Base-by-base conservation (phyloP, 2,329 filamentous ascomycete genomes). In the Botrytis deweyae region DNA sequence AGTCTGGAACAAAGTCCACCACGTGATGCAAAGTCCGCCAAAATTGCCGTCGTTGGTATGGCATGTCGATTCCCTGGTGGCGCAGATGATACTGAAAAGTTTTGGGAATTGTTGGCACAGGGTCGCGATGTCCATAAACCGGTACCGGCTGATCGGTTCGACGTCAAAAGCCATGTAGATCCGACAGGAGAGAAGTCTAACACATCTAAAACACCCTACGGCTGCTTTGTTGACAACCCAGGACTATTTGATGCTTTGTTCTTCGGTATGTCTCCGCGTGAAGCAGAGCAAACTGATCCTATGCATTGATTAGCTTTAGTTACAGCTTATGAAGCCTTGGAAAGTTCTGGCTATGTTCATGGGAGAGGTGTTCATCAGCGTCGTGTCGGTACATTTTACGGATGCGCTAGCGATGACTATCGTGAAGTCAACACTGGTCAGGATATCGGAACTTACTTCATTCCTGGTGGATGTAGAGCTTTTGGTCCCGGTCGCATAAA, bases 191-290 rank as follows among this genome's bases (percentile, higher is more conserved):
- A 20, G 22, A 42, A 59, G 14, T 58, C 52, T 58, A 72, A 72
- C 7, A 49, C 85, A 59, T 94, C 93, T 84, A 93, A 29, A 55
- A 93, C 91, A 1, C 91, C 90, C 3, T 93, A 89, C 77, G 92
- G 92, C n/a, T 93, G 91, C 83, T 94, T 85, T 84, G 86, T 75
- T 52, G 89, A 93, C 75, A 88, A 93, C 75, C 92, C 92, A 0
- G 91, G 91, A 72, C 85, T 91, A 69, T 95, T 95, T 79, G 92
- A 95, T 77, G 90, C 91, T 36, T 87, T 90, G 0, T 94, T 95
- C 83, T 95, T 95, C 87, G 93, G 93, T 83, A 94, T 95, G 90
- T 94, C 92, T 40, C 92, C 92, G 10, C 89, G 91, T 76, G 92
- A 95, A 82, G 93, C 93, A 46, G 88, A 89, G 67, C 91, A 94